A percentile compares a stretch with the other conserved stretches of the same genome.
phyloP scores from a whole-genome alignment of 495 filamentous ascomycete genomes.

The Xylaria nigripes region DNA sequence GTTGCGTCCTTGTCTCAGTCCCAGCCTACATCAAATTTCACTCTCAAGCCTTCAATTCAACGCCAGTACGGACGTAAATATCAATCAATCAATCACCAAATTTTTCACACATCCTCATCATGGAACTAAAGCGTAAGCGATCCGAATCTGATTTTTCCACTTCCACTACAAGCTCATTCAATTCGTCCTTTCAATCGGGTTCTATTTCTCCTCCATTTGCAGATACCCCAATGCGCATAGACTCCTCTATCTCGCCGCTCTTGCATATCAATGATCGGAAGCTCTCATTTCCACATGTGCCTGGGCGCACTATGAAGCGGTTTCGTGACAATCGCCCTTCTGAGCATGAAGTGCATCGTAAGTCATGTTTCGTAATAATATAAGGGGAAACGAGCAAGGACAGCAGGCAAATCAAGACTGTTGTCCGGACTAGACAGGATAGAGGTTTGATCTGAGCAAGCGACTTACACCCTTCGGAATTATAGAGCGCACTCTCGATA shows the following conservation, averaged over 20 bases:
- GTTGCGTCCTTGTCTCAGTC: neutral
- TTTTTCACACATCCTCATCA: slow-evolving; percentile 14
- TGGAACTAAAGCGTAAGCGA: slow-evolving; percentile 44
- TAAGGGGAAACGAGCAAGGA: too few relatives aligned
- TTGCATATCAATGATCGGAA: neutral
- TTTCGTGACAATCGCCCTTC: slow-evolving; percentile 43
- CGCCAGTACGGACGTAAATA: too few relatives aligned
- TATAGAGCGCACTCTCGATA: slow-evolving; percentile 39
- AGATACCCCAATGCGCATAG: slow-evolving; percentile 12
- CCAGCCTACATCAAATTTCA: neutral
- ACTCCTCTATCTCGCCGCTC: neutral
- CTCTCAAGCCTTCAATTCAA: neutral
- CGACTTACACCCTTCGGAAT: slow-evolving; percentile 9
- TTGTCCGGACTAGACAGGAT: too few relatives aligned
- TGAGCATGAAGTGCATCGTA: slow-evolving; percentile 40
- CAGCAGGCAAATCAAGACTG: too few relatives aligned
- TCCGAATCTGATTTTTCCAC: slow-evolving; percentile 43
- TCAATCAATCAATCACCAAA: neutral
- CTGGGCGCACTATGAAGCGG: slow-evolving; percentile 42
- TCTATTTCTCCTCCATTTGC: neutral
- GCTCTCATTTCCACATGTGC: slow-evolving; percentile 23
- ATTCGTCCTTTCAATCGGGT: slow-evolving; percentile 26
- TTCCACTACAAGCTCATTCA: slow-evolving; percentile 26
- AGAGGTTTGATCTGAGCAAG: neutral
- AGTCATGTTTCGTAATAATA: slow-evolving; percentile 19